A percentile compares a stretch with the other conserved stretches of the same genome.
phyloP scores from a whole-genome alignment of 129 eudicot species.

The Centaurea solstitialis region DNA sequence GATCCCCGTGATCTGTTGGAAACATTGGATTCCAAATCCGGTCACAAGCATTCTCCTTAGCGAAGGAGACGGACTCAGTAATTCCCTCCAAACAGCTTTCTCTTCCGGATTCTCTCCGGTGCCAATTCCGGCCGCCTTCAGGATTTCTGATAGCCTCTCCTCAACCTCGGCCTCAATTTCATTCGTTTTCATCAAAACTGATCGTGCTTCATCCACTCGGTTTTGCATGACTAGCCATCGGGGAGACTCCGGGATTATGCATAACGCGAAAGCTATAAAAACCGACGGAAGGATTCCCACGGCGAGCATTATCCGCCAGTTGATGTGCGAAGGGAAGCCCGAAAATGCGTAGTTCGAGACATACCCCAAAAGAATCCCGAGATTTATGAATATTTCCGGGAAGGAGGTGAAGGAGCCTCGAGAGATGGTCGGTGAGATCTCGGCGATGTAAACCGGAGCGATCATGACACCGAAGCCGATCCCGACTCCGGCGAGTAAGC shows the following conservation, averaged over 20 bases:
- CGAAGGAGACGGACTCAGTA: slow-evolving; percentile 61
- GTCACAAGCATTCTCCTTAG: slow-evolving; percentile 62
- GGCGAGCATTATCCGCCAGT: slow-evolving; percentile 84
- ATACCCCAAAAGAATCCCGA: slow-evolving; percentile 81
- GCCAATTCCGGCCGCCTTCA: slow-evolving; percentile 61
- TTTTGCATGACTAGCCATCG: slow-evolving; percentile 86
- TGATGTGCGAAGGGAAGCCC: slow-evolving; percentile 56
- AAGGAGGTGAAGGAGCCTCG: slow-evolving; percentile 82
- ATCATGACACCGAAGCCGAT: slow-evolving; percentile 90
- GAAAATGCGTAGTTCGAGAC: slow-evolving; percentile 80
- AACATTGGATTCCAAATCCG: slow-evolving; percentile 77
- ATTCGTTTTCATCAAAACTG: slow-evolving; percentile 55
- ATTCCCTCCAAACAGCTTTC: slow-evolving; percentile 75
- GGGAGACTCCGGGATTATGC: slow-evolving; percentile 80
- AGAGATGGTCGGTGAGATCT: slow-evolving; percentile 64
- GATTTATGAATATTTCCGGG: slow-evolving; percentile 77
- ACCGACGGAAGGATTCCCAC: slow-evolving; percentile 80
- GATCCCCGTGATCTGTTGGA: slow-evolving; percentile 77
- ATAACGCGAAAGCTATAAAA: slow-evolving; percentile 64
- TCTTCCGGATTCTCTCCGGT: slow-evolving; percentile 48
- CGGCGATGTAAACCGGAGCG: slow-evolving; percentile 81
- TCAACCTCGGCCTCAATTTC: slow-evolving; percentile 62
- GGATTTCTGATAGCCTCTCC: slow-evolving; percentile 68
- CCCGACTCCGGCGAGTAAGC: slow-evolving; percentile 72
- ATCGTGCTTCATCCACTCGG: slow-evolving; percentile 66